Conservation (phyloP, 495 filamentous ascomycete genomes). For the Aspergillus mulundensis region DNA sequence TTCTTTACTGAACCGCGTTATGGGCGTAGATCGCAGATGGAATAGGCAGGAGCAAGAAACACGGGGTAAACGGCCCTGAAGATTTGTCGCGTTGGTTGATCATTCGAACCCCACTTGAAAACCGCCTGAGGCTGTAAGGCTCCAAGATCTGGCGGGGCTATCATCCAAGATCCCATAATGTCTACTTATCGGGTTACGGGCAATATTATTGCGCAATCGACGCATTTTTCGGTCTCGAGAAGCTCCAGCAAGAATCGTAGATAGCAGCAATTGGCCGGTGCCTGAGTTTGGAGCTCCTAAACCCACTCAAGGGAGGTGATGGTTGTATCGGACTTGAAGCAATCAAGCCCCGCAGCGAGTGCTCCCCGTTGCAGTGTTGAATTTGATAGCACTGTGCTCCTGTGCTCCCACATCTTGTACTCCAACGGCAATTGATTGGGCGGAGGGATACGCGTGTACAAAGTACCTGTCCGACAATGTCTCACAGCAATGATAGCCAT, state of each 20-base stretch:
- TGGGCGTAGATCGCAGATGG: background rate
- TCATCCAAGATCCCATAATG: background rate
- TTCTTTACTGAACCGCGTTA: background rate
- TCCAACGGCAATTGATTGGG: too few relatives aligned
- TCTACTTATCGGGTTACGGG: background rate
- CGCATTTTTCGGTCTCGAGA: background rate
- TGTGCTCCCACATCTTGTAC: too few relatives aligned
- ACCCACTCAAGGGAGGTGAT: background rate
- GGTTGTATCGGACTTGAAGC: too few relatives aligned
- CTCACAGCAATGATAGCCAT: background rate
- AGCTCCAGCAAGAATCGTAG: background rate
- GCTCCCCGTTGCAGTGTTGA: too few relatives aligned
- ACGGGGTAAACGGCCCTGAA: background rate
- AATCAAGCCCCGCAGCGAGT: too few relatives aligned
- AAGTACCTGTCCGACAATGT: background rate
- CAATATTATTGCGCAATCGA: background rate
- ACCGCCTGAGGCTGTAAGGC: conserved; percentile 22
- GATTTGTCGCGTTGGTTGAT: conserved; percentile 8
- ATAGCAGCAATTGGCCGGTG: background rate
- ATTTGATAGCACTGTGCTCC: too few relatives aligned
- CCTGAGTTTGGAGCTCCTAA: background rate
- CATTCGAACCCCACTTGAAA: conserved; percentile 16
- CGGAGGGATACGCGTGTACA: too few relatives aligned
- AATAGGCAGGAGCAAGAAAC: background rate
- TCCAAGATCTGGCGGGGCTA: background rate